Evolutionary conservation across 2,329 filamentous ascomycete genomes (phyloP), one percentile per base, ranked within the genome.

Genomic region (Pseudofabraea citricarpa): DNA sequence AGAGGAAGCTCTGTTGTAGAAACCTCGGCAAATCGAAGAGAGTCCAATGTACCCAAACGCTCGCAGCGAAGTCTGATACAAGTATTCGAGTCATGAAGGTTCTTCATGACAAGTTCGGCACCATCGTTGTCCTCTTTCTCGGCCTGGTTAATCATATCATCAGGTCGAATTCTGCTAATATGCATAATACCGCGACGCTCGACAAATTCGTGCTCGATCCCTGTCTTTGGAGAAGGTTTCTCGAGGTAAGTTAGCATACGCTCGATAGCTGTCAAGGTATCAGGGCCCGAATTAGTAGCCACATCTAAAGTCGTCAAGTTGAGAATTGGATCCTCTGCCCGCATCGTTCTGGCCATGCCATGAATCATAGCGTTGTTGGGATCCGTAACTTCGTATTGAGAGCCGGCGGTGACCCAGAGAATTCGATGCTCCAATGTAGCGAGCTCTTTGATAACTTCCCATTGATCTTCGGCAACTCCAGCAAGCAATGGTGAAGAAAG

Each of bases 181-280:
- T 49, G 41, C 1, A 64, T 6, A 3, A 59, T 29, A 5, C 61
- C 60, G 15, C 57, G 45, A 0, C 57, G 51, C 43, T 63, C 60
- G 16, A 49, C 48, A 31, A 57, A 64, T 41, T 65, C 58, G 6
- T 37, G 51, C 6, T 64, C 60, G 10, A 45, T 31, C 5, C 21
- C 19, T 3, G 5, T 12, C 18, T 43, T 36, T 3, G 22, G 20
- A 2, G 32, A 22, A 6, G 26, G 13, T 16, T 35, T 26, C 5
- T 16, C 22, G 6, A 47, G 31, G 19, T 22, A 18, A 18, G 43
- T 21, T 5, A 51, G 29, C 9, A 47, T 27, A 7, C 36, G n/a
- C 7, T 27, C 21, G 8, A 51, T 22, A 16, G 48, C 35, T 9
- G 32, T 6, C 2, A 29, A 20, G 3, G 40, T 38, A 15, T 44